Percentiles rank a stretch among this genome's conserved stretches.
These are phyloP conservation scores for Euryodendron excelsum DNA, from an alignment of 148 eudicot genomes.

Conservation along the genomic window DNA sequence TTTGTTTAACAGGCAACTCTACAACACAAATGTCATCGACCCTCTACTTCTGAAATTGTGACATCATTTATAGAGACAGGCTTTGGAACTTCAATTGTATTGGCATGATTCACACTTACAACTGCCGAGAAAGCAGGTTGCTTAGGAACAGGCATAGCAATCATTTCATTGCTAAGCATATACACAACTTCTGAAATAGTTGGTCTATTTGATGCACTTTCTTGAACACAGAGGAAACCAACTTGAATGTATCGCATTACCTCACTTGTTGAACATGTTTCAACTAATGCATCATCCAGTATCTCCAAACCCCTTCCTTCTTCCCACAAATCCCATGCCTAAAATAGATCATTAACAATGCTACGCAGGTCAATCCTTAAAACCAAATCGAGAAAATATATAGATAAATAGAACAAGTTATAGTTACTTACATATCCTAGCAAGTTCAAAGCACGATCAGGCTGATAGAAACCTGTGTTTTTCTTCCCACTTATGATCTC, in stretches of 20 bases:
- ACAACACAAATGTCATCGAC: not conserved
- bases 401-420: not conserved
- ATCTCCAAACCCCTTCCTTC: slow-evolving; percentile 8
- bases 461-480: too few species aligned
- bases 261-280: too few species aligned
- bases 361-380: not conserved
- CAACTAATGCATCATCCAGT: not conserved
- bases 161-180: too few species aligned
- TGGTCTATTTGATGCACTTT: too few species aligned
- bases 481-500: too few species aligned
- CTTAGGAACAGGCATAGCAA: too few species aligned
- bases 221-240: too few species aligned
- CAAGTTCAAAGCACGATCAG: too few species aligned
- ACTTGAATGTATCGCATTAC: too few species aligned
- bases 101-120: not conserved
- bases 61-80: not conserved
- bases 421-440: not conserved
- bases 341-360: not conserved
- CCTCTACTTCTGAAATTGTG: too few species aligned
- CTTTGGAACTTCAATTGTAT: not conserved
- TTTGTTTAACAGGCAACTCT: too few species aligned
- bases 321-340: slow-evolving; percentile 7
- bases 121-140: not conserved
- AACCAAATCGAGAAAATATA: not conserved
- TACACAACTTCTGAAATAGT: too few species aligned